A percentile compares a stretch with the other conserved stretches of the same genome.
phyloP scores from a whole-genome alignment of 495 filamentous ascomycete genomes.

The Penicillium salamii region DNA sequence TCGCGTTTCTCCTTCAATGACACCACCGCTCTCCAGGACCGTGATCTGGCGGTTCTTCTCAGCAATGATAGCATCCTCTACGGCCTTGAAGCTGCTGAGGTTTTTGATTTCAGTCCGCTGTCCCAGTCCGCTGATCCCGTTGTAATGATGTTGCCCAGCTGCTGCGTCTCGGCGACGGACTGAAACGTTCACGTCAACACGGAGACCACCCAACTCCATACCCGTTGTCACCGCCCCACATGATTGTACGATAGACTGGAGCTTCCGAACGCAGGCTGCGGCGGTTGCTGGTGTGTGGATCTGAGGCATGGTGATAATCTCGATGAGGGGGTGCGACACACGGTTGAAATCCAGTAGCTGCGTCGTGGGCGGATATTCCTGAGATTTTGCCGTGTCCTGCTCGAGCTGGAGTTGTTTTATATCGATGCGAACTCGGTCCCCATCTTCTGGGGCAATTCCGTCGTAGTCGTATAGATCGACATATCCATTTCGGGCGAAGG shows the following conservation, averaged over 20 bases:
- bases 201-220: slow-evolving; percentile 88
- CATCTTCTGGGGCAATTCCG: slow-evolving; percentile 71
- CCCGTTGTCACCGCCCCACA: slow-evolving; percentile 81
- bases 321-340: slow-evolving; percentile 83
- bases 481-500: slow-evolving; percentile 75
- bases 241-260: slow-evolving; percentile 76
- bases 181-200: slow-evolving; percentile 95
- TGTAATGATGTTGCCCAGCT: slow-evolving; percentile 47
- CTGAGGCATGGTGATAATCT: slow-evolving; percentile 88
- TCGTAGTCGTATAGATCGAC: slow-evolving; percentile 71
- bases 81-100: slow-evolving; percentile 86
- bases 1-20: slow-evolving; percentile 82
- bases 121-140: slow-evolving; percentile 61
- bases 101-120: slow-evolving; percentile 98
- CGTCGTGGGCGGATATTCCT: slow-evolving; percentile 67
- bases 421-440: slow-evolving; percentile 62
- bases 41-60: slow-evolving; percentile 86
- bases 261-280: slow-evolving; percentile 81
- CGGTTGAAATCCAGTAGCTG: slow-evolving; percentile 92
- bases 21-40: slow-evolving; percentile 74
- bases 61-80: slow-evolving; percentile 88
- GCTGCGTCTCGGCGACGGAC: slow-evolving; percentile 55
- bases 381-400: slow-evolving; percentile 95
- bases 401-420: slow-evolving; percentile 96
- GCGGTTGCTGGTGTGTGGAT: slow-evolving; percentile 84